phyloP scores from a whole-genome alignment of 2,329 filamentous ascomycete species.

The Zymoseptoria brevis region DNA sequence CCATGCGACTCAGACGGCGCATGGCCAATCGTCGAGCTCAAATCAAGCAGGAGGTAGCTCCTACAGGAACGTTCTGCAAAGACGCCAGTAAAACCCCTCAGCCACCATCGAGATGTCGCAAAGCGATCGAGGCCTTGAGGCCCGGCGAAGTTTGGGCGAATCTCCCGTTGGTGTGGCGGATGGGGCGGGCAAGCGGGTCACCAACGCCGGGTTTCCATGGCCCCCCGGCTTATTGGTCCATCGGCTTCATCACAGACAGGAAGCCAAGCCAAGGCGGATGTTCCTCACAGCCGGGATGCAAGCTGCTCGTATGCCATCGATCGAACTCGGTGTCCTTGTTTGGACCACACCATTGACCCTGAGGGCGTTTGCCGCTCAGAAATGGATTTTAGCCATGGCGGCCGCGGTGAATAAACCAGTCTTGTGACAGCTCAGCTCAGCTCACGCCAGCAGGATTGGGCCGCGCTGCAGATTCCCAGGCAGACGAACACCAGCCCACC shows the following conservation, averaged over 20 bases:
- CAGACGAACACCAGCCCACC: neutral
- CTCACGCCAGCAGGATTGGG: neutral
- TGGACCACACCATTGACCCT: neutral
- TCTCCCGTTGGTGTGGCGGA: neutral
- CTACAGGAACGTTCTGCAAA: neutral
- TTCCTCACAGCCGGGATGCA: neutral
- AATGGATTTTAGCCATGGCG: neutral
- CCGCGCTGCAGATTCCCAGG: neutral
- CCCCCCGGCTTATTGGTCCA: neutral
- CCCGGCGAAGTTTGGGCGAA: too few relatives aligned
- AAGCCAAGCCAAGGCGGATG: neutral
- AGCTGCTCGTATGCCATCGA: neutral
- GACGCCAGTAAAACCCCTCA: neutral
- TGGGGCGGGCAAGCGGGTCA: neutral
- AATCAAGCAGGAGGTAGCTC: neutral
- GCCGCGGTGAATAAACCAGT: neutral
- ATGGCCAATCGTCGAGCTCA: neutral
- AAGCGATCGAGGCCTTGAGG: too few relatives aligned
- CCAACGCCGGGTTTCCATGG: neutral
- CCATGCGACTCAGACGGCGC: neutral
- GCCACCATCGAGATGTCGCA: neutral
- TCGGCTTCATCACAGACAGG: neutral
- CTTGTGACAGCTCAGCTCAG: neutral
- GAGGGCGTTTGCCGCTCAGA: neutral
- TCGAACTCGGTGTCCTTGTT: neutral